Percentiles rank a stretch among this genome's conserved stretches.
Conservation (phyloP, 2,329 filamentous ascomycete genomes). For the Aspergillus eucalypticola region DNA sequence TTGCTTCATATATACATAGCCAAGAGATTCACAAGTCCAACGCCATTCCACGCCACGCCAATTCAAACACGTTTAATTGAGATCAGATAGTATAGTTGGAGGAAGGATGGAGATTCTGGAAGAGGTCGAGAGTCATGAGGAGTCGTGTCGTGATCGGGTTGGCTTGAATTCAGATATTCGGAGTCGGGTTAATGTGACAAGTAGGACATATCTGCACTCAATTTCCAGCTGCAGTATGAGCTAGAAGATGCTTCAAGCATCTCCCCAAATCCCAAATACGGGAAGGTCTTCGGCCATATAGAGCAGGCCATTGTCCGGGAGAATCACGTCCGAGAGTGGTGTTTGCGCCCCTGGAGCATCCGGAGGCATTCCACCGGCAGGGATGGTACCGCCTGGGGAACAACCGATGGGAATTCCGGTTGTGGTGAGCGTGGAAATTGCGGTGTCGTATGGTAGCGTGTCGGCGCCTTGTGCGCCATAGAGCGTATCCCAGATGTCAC, state of each 20-base stretch:
- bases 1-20: background rate
- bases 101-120: too few relatives aligned
- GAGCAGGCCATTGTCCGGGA: conserved; percentile 35
- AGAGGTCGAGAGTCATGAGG: background rate
- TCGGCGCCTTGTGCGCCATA: conserved; percentile 24
- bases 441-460: conserved; percentile 30
- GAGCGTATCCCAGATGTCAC: conserved; percentile 34
- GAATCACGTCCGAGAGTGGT: conserved; percentile 34
- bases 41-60: background rate
- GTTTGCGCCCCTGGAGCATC: conserved; percentile 27
- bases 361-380: conserved; percentile 15
- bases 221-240: background rate
- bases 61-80: background rate
- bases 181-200: too few relatives aligned
- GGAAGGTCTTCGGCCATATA: conserved; percentile 39
- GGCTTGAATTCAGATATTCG: too few relatives aligned
- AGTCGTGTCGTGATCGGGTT: too few relatives aligned
- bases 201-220: too few relatives aligned
- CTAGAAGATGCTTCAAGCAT: conserved; percentile 17
- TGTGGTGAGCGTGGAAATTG: conserved; percentile 36
- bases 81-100: background rate
- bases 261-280: conserved; percentile 35
- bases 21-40: background rate
- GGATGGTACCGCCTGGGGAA: conserved; percentile 33
- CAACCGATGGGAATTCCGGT: conserved; percentile 36